Base-by-base conservation (phyloP, 768 basidiomycete genomes). In the Leccinum aurantiacum region DNA sequence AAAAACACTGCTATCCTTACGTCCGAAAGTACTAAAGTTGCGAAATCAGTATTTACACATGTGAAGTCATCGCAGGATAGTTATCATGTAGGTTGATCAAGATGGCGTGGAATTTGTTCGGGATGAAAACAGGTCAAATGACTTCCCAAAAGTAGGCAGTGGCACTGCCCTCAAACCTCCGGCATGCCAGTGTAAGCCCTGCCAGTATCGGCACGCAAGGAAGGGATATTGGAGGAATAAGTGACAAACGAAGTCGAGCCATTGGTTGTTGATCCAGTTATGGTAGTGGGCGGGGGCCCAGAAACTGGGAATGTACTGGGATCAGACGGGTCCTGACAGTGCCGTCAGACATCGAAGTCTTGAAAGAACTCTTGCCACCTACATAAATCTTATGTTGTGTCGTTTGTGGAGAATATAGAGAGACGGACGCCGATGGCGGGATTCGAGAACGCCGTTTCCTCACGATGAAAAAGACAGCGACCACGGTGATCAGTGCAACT, bases 301-400 rank as follows among this genome's bases (percentile, higher is more conserved):
- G 74, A 63, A 46, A 58, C n/a, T 19, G 76, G 77, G 68, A 76
- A 76, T 47, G 75, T 76, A 31, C 67, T 71, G 11, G 76, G 76
- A 53, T 77, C 77, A 35, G 76, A 71, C 3, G 75, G 75, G 31
- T 77, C 69, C 76, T 76, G 41, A 14, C 19, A 56, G 17, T 49
- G 13, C 2, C 2, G n/a, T 63, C 35, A 67, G 55, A 65, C 17
- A 41, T 13, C 24, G 50, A 15, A 54, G 5, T 27, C 11, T 0
- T 3, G n/a, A 7, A 29, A 37, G 15, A 3, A 41, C 7, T 41
- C 1, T 41, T 7, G 17, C 38, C 38, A 68, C 72, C 67, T 47
- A 75, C 74, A 52, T 29, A 29, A 3, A 29, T 3, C 29, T 29
- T 29, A 29, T 9, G 29, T 9, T 29, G 29, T 29, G 29, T 29